These are phyloP conservation scores for Cladosporium velox DNA, from an alignment of 2,329 filamentous ascomycete species.

Conservation along the genomic window DNA sequence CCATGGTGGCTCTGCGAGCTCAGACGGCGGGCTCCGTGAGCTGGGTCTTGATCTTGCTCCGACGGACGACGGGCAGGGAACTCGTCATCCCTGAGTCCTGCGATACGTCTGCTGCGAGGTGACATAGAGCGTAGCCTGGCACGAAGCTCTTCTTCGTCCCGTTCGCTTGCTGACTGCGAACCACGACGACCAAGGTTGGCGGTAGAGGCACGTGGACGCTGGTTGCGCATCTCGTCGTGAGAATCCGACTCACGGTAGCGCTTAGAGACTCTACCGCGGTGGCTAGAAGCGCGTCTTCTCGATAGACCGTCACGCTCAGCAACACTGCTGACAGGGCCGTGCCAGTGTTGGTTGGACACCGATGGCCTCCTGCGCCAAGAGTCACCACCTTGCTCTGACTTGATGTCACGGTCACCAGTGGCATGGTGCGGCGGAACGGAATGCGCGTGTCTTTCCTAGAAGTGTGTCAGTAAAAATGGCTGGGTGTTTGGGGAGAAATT, in stretches of 20 bases:
- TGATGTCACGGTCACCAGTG: background rate
- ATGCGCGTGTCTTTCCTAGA: background rate
- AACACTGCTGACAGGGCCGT: background rate
- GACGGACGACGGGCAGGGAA: background rate
- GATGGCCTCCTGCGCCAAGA: background rate
- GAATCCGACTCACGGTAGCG: constrained; percentile 4
- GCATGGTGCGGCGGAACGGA: background rate
- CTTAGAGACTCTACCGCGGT: background rate
- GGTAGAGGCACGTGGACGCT: background rate
- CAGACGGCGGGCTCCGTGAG: background rate
- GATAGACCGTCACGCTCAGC: background rate
- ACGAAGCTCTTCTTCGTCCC: background rate
- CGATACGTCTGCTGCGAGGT: constrained; percentile 4
- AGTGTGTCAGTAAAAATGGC: background rate
- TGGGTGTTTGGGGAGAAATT: background rate
- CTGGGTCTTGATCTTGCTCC: background rate
- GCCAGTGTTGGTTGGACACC: background rate
- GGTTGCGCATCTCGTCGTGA: background rate
- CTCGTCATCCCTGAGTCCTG: background rate
- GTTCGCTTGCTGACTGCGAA: background rate
- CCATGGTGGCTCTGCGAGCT: background rate
- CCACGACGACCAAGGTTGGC: background rate
- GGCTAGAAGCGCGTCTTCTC: background rate
- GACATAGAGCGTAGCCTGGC: background rate
- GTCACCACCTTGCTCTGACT: constrained; percentile 3